These are phyloP conservation scores for Linnemannia zychae DNA, from an alignment of 192 early-diverging fungal species.

Conservation along the genomic window DNA sequence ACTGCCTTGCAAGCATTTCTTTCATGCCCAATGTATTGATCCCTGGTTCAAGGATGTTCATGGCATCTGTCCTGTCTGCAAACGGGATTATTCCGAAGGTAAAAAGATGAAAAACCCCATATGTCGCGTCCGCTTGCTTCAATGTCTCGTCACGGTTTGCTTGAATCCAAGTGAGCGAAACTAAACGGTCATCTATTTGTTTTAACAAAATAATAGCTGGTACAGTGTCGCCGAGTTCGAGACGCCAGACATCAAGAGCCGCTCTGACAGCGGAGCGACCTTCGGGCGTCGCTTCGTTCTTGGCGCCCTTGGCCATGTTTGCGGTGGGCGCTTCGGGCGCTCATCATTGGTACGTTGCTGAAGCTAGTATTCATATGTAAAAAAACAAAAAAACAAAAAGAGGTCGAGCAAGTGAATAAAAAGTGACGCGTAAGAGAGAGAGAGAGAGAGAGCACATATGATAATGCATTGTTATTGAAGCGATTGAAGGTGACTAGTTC, in stretches of 20 bases:
- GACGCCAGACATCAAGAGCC: background rate
- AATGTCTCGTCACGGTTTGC: background rate
- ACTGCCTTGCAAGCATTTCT: constrained; percentile 69
- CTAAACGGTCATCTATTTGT: background rate
- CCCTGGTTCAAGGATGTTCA: constrained; percentile 64
- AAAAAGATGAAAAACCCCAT: background rate
- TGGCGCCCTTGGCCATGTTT: constrained; percentile 21
- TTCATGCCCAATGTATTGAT: constrained; percentile 69
- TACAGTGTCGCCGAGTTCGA: background rate
- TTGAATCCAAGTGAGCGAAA: no score
- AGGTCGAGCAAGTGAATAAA: background rate
- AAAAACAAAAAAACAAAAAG: constrained; percentile 6
- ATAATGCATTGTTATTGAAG: no score
- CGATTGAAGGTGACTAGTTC: no score
- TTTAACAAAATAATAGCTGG: constrained; percentile 11
- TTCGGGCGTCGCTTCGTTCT: constrained; percentile 16
- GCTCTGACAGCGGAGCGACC: background rate
- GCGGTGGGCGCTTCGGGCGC: constrained; percentile 12
- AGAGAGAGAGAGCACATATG: no score
- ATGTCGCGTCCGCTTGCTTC: background rate
- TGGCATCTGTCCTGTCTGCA: constrained; percentile 67
- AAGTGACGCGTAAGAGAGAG: background rate
- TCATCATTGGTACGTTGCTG: constrained; percentile 28
- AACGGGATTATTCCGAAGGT: constrained; percentile 53
- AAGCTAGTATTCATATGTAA: constrained; percentile 13